phyloP scores from a whole-genome alignment of 2,329 filamentous ascomycete species.

The Acephala macrosclerotiorum region DNA sequence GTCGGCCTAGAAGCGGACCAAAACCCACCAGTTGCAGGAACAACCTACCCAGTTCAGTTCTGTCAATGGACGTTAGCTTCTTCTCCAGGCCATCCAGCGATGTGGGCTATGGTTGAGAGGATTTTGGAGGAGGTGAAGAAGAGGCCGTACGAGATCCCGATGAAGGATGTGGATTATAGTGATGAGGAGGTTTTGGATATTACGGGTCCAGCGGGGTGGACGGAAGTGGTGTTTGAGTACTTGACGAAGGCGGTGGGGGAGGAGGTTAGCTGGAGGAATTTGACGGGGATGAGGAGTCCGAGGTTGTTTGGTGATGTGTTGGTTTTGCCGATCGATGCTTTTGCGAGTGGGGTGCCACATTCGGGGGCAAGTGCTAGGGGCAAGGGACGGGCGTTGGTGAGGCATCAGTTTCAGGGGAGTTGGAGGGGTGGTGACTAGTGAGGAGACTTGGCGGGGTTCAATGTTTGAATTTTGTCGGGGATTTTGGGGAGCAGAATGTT shows the following conservation, averaged over 20 bases:
- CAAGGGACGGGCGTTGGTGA: background rate
- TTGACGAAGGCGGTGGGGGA: conserved; percentile 6
- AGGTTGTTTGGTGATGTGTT: conserved; percentile 14
- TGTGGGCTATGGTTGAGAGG: conserved; percentile 8
- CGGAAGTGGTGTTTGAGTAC: conserved; percentile 10
- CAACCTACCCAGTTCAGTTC: conserved; percentile 10
- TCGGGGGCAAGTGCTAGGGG: conserved; percentile 1
- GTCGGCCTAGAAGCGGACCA: conserved; percentile 14
- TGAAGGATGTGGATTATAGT: conserved; percentile 5
- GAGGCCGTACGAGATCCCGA: background rate
- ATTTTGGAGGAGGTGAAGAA: conserved; percentile 10
- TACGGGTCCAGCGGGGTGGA: conserved; percentile 9
- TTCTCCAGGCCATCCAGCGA: conserved; percentile 9
- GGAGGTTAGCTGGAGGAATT: conserved; percentile 16
- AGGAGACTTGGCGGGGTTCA: background rate
- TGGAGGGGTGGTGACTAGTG: conserved; percentile 7
- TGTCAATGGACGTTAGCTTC: conserved; percentile 12
- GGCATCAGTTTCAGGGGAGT: conserved; percentile 13
- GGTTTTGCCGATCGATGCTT: conserved; percentile 14
- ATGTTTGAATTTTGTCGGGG: no score
- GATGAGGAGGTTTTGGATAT: conserved; percentile 10
- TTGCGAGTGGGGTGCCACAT: conserved; percentile 10
- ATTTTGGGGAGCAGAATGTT: no score
- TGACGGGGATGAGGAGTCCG: conserved; percentile 12
- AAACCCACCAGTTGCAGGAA: background rate